Percentiles rank a stretch among this genome's conserved stretches.
Evolutionary conservation across 495 filamentous ascomycete genomes (phyloP).

Genomic region (Lentithecium fluviatile): DNA sequence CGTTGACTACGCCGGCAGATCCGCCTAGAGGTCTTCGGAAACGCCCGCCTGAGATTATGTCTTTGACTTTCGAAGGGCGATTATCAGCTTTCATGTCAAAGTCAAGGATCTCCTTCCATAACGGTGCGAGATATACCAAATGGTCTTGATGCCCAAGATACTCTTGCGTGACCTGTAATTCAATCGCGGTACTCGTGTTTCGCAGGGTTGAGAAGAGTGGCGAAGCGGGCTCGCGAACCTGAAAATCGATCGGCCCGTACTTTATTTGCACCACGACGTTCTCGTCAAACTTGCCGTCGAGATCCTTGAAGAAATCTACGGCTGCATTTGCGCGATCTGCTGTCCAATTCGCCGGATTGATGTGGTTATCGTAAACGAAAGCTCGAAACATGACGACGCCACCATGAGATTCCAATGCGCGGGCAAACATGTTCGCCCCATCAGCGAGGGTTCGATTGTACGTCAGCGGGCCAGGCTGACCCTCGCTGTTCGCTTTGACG

Average conservation of each 20-base stretch:
- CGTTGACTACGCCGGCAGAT: slow-evolving; percentile 67
- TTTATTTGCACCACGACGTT: slow-evolving; percentile 75
- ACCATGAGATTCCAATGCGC: slow-evolving; percentile 58
- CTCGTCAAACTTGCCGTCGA: slow-evolving; percentile 66
- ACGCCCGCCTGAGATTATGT: slow-evolving; percentile 59
- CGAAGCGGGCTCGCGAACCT: slow-evolving; percentile 68
- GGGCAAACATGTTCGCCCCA: slow-evolving; percentile 69
- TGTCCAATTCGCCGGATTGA: slow-evolving; percentile 60
- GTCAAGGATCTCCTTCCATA: slow-evolving; percentile 67
- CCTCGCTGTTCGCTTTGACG: slow-evolving; percentile 73
- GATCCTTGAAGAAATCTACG: slow-evolving; percentile 62
- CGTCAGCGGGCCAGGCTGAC: slow-evolving; percentile 66
- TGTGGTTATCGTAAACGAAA: slow-evolving; percentile 65
- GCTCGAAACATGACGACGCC: slow-evolving; percentile 71
- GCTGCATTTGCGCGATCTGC: slow-evolving; percentile 69
- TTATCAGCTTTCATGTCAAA: slow-evolving; percentile 64
- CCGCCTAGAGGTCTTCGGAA: slow-evolving; percentile 61
- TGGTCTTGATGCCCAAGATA: slow-evolving; percentile 72
- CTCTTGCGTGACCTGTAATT: slow-evolving; percentile 66
- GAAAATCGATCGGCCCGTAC: slow-evolving; percentile 74
- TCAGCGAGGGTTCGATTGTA: slow-evolving; percentile 69
- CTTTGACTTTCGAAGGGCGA: slow-evolving; percentile 51
- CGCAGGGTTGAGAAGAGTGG: slow-evolving; percentile 65
- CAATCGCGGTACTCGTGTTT: slow-evolving; percentile 60
- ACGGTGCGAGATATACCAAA: slow-evolving; percentile 62